Base-by-base conservation (phyloP, 768 basidiomycete species). In the Suillus ampliporus region DNA sequence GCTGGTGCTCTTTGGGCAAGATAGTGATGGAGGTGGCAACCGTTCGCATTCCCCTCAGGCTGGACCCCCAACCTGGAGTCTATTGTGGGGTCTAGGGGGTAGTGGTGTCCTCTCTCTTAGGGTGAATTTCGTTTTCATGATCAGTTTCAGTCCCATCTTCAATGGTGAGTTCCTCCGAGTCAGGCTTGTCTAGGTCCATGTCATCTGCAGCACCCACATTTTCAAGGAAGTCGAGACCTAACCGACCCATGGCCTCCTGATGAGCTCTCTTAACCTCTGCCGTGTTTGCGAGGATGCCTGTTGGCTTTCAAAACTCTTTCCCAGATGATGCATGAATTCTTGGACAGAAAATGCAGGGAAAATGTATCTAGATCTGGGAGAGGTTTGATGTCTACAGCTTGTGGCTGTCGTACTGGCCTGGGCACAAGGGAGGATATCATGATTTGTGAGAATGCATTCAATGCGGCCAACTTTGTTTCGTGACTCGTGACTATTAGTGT, bases 381-480 rank as follows among this genome's bases (percentile, higher is more conserved):
- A 10, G 73, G 68, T 2, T 68, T 68, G 50, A 71, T 46, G 19
- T 62, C 68, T 21, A 72, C 69, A 26, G 75, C 71, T 37, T 76
- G 74, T 34, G 78, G 76, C 73, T 77, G 82, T 89, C 95, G 97
- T 66, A 86, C 80, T 1, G n/a, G n/a, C n/a, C n/a, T n/a, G n/a
- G 97, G 96, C 2, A 95, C 89, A 17, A 91, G 83, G 7, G 88
- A 82, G 66, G 92, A 95, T 63, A n/a, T n/a, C n/a, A n/a, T n/a
- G n/a, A 99, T 92, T 57, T 94, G 89, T 0, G 93, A 94, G 48
- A 99, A 82, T 1, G 97, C 92, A 60, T 88, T 84, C 0, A 95
- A 94, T 0, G 95, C 94, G 0, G 97, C 95, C 3, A 88, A 86
- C 47, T 97, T 87, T 2, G 97, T 95, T 63, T 99, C 97, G 65